phyloP scores from a whole-genome alignment of 2,329 filamentous ascomycete genomes.

The Gnomoniopsis smithogilvyi region DNA sequence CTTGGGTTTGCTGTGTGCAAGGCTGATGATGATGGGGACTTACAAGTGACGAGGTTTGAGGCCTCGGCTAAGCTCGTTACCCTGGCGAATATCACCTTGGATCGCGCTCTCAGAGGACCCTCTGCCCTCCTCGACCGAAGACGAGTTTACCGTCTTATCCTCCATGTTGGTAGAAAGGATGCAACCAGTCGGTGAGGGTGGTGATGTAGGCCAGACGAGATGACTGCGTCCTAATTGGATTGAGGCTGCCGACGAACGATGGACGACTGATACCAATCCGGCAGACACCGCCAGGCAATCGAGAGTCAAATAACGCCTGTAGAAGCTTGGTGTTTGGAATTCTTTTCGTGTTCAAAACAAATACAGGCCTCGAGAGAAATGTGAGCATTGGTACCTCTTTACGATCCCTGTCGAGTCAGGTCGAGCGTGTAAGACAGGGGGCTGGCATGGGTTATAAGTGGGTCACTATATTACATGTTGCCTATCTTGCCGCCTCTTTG shows the following conservation, averaged over 20 bases:
- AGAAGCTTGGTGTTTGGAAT: background rate
- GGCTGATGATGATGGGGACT: background rate
- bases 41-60: slow-evolving; percentile 1
- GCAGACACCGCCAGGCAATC: too few relatives aligned
- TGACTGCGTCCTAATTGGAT: background rate
- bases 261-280: too few relatives aligned
- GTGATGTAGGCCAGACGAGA: background rate
- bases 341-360: background rate
- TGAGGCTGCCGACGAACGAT: background rate
- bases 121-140: background rate
- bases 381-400: background rate
- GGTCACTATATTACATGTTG: too few relatives aligned
- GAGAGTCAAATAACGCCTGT: background rate
- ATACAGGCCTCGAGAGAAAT: background rate
- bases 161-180: background rate
- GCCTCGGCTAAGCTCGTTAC: background rate
- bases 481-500: too few relatives aligned
- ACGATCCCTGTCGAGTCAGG: background rate
- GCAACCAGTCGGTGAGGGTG: too few relatives aligned
- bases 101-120: background rate
- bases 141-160: background rate
- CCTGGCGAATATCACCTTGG: background rate
- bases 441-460: background rate
- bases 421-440: background rate
- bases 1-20: background rate